Conservation (phyloP, 1,284 basidiomycete genomes). For the Neonothopanus nambi region DNA sequence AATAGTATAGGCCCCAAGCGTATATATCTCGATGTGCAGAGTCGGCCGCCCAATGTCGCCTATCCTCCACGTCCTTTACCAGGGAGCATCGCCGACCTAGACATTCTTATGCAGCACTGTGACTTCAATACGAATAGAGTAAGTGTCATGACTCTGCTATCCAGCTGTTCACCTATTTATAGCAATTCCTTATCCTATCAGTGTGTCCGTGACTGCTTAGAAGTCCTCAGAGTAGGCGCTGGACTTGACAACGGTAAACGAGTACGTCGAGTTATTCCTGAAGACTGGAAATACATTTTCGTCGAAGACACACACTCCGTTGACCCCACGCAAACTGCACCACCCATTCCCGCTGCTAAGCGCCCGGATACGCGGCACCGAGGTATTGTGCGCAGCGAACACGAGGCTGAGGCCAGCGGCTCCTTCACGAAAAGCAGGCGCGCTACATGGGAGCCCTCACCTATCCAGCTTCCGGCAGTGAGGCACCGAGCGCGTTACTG, state of each 20-base stretch:
- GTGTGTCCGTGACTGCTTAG: conserved; percentile 82
- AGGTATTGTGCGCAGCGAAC: conserved; percentile 26
- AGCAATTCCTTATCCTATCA: conserved; percentile 27
- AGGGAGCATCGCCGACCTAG: conserved; percentile 83
- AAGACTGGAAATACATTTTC: conserved; percentile 72
- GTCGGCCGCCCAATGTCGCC: conserved; percentile 54
- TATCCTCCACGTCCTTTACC: conserved; percentile 83
- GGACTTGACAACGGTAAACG: conserved; percentile 69
- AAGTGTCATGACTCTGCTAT: conserved; percentile 15
- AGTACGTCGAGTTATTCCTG: conserved; percentile 57
- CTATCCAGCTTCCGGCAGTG: conserved; percentile 33
- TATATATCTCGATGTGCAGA: conserved; percentile 72
- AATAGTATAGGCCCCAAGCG: conserved; percentile 74
- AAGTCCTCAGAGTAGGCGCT: conserved; percentile 70
- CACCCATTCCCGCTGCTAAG: conserved; percentile 36
- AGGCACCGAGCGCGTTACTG: conserved; percentile 59
- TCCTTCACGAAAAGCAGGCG: conserved; percentile 40
- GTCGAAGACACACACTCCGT: conserved; percentile 44
- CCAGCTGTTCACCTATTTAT: not conserved
- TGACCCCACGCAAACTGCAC: conserved; percentile 25
- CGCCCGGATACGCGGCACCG: conserved; percentile 34
- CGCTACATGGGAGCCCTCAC: conserved; percentile 38
- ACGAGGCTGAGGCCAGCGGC: conserved; percentile 42
- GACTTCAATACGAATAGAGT: conserved; percentile 82
- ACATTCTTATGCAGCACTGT: conserved; percentile 86